Conservation (phyloP, 2,329 filamentous ascomycete species). For the Ascochyta clinopodiicola region DNA sequence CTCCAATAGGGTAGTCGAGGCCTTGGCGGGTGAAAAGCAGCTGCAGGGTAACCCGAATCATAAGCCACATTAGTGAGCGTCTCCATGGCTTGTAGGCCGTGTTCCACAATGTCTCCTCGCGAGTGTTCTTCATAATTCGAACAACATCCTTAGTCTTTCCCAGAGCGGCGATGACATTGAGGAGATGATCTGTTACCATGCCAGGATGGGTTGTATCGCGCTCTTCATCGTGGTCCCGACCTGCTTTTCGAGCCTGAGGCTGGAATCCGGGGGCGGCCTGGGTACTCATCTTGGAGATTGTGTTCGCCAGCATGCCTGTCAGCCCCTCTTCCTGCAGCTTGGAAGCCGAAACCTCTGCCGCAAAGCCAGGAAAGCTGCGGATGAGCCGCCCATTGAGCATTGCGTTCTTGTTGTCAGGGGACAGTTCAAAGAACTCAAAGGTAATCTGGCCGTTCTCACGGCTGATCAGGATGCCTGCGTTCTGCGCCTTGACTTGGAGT, state of each 20-base stretch:
- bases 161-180: constrained; percentile 48
- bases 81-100: constrained; percentile 54
- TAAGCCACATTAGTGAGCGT: constrained; percentile 62
- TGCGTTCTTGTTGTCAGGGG: constrained; percentile 49
- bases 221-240: constrained; percentile 47
- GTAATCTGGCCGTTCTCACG: constrained; percentile 32
- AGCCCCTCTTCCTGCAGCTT: constrained; percentile 25
- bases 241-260: constrained; percentile 50
- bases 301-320: constrained; percentile 34
- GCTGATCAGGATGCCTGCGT: constrained; percentile 55
- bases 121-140: constrained; percentile 59
- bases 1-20: not conserved
- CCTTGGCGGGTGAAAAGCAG: constrained; percentile 35
- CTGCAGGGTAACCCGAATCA: constrained; percentile 61
- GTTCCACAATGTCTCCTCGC: constrained; percentile 61
- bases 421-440: constrained; percentile 57
- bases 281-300: constrained; percentile 47
- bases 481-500: constrained; percentile 55
- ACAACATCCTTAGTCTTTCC: constrained; percentile 35
- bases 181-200: constrained; percentile 61
- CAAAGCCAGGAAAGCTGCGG: constrained; percentile 55
- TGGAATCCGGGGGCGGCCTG: constrained; percentile 46
- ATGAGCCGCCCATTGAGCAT: constrained; percentile 51
- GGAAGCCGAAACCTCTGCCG: constrained; percentile 42
- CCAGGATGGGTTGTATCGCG: constrained; percentile 59